phyloP scores from a whole-genome alignment of 1,139 yeast species.

The Kurtzmaniella quercitrusa region DNA sequence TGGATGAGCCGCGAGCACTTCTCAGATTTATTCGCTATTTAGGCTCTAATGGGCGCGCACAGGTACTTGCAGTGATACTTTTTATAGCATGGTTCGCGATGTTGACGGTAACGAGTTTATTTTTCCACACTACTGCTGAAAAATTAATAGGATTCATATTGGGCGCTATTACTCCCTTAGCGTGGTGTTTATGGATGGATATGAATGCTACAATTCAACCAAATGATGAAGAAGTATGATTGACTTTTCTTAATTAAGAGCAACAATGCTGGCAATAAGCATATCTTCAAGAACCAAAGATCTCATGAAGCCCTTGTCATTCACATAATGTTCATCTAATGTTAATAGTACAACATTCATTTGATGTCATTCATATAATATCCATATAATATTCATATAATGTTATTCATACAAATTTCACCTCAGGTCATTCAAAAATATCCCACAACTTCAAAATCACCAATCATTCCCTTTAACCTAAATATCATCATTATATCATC shows the following conservation, averaged over 20 bases:
- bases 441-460: too few species aligned
- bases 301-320: neutral
- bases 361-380: too few species aligned
- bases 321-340: neutral
- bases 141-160: constrained; percentile 48
- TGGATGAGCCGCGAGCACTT: neutral
- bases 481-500: too few species aligned
- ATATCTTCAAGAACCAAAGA: too few species aligned
- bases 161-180: constrained; percentile 41
- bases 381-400: too few species aligned
- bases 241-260: too few species aligned
- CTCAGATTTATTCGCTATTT: constrained; percentile 5
- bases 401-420: too few species aligned
- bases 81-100: constrained; percentile 42
- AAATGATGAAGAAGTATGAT: too few species aligned
- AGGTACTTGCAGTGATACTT: constrained; percentile 9
- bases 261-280: too few species aligned
- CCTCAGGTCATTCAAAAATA: too few species aligned
- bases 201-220: neutral
- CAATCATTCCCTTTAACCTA: too few species aligned
- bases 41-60: constrained; percentile 8
- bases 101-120: constrained; percentile 50
- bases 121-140: constrained; percentile 60
- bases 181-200: neutral
- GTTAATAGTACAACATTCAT: too few species aligned